phyloP scores from a whole-genome alignment of 768 basidiomycete species.

The Suillus occidentalis region DNA sequence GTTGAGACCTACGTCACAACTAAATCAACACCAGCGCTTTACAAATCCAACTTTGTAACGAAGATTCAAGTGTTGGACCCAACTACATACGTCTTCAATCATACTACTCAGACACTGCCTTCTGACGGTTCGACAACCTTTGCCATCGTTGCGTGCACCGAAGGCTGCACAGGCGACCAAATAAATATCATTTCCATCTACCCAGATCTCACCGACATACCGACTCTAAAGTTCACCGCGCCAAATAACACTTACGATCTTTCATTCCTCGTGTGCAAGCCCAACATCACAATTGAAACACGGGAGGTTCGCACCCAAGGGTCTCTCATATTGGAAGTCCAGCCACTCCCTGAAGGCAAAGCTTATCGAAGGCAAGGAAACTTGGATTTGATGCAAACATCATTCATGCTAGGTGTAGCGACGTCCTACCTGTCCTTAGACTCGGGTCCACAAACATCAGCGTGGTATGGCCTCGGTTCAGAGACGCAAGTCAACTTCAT shows the following conservation, averaged over 20 bases:
- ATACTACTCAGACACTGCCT: constrained; percentile 17
- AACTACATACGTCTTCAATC: constrained; percentile 14
- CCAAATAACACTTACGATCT: constrained; percentile 18
- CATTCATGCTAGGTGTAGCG: constrained; percentile 6
- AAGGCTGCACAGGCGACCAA: constrained; percentile 1
- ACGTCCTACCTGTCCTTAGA: background rate
- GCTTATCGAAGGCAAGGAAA: constrained; percentile 9
- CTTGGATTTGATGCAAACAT: constrained; percentile 4
- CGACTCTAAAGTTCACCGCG: background rate
- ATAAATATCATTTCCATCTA: background rate
- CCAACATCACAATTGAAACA: constrained; percentile 22
- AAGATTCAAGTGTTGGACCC: constrained; percentile 11
- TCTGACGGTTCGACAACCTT: constrained; percentile 24
- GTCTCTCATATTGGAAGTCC: constrained; percentile 18
- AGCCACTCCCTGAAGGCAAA: constrained; percentile 3
- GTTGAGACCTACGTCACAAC: background rate
- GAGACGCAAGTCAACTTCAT: constrained; percentile 8
- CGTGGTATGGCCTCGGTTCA: constrained; percentile 4
- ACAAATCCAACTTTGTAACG: constrained; percentile 6
- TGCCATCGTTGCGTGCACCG: constrained; percentile 13
- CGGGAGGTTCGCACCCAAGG: constrained; percentile 21
- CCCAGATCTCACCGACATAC: constrained; percentile 6
- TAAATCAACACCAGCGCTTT: background rate
- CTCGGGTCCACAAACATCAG: constrained; percentile 1
- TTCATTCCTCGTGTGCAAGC: constrained; percentile 24